phyloP scores from a whole-genome alignment of 169 alveolate species.

The Sarcocystis neurona region DNA sequence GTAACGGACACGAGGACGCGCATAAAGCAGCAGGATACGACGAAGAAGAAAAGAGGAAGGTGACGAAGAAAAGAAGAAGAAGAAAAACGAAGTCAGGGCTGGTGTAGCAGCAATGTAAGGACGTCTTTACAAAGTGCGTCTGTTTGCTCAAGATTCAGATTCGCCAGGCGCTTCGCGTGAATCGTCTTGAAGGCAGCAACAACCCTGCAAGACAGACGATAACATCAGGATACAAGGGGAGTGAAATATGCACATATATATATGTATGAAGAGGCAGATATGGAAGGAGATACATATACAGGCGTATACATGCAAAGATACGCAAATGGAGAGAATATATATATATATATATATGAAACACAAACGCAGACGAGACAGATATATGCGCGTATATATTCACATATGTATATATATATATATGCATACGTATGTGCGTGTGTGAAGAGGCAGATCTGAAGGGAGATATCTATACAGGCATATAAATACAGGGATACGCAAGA shows the following conservation, averaged over 20 bases:
- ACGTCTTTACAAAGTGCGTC: conserved; percentile 13
- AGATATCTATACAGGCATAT: no score
- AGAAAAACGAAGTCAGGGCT: background rate
- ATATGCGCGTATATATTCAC: no score
- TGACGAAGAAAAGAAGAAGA: background rate
- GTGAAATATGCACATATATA: no score
- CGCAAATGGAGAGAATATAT: background rate
- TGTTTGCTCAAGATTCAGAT: conserved; percentile 12
- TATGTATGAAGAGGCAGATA: no score
- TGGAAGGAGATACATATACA: background rate
- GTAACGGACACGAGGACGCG: background rate
- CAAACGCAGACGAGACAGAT: background rate
- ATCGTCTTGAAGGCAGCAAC: conserved; percentile 13
- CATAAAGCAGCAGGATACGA: background rate
- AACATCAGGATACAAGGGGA: no score
- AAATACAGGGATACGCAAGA: no score
- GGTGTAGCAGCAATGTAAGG: background rate
- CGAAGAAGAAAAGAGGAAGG: background rate
- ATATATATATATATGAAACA: background rate
- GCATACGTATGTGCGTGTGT: no score
- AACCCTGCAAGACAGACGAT: background rate
- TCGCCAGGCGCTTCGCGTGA: background rate
- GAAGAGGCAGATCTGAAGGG: no score
- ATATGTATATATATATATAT: no score
- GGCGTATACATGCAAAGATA: background rate